Evolutionary conservation across 441 rosid species (phyloP), one percentile per base, ranked within the genome.

Genomic region (Melastoma candidum): DNA sequence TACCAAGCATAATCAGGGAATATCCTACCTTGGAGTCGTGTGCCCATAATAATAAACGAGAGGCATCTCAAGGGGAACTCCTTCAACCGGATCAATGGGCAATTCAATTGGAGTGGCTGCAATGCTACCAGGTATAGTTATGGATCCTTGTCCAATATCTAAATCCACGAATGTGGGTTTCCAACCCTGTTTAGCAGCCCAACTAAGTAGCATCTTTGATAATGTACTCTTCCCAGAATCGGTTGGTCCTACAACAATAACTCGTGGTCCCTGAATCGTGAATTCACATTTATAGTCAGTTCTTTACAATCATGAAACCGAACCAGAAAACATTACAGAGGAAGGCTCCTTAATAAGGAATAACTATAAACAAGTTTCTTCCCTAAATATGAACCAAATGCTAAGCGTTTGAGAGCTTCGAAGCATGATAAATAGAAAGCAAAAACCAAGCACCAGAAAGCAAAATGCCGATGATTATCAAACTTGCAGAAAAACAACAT

Each of bases 1-100:
- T 29, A 51, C 13, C 25, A 51, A n/a, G 4, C 26, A 36, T 51
- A 13, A 9, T 43, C 41, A 27, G 12, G 0, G 32, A 48, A 39
- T 26, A 43, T 63, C 51, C 68, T 56, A 86, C 98, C 78, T 77
- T 5, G 97, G 92, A 58, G 83, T 75, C 26, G 76, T 61, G 63
- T 88, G 95, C 25, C 98, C 98, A 51, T 75, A 84, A 76, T 73
- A 92, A 74, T 88, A 81, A 57, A 82, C 95, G 17, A 88, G 90
- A 1, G 95, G 84, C 82, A 82, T 84, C 46, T 84, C 98, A 26
- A 81, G 78, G 46, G 95, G 77, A 71, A 88, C 74, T 57, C 97
- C 98, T 82, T 85, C 95, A 68, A 84, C 92, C 1, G 87, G 87
- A 73, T 92, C 95, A 60, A 92, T 74, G 24, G 98, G 97, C 83